phyloP scores from a whole-genome alignment of 768 basidiomycete species.

The Termitomyces sp. region DNA sequence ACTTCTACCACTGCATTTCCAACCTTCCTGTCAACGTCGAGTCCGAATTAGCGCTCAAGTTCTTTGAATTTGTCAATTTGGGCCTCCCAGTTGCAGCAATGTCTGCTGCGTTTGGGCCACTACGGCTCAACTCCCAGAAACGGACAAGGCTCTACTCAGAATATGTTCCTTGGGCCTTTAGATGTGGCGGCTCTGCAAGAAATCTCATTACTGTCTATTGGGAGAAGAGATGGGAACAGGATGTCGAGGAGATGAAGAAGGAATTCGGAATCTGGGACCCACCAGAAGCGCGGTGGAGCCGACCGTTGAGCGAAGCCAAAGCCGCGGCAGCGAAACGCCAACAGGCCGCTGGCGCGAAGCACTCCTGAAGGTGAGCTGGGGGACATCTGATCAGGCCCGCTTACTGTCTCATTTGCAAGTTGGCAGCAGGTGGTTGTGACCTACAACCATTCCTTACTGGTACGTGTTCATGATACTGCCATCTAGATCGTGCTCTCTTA shows the following conservation, averaged over 20 bases:
- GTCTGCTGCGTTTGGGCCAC: slow-evolving; percentile 75
- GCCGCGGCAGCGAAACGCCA: slow-evolving; percentile 40
- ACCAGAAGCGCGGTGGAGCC: slow-evolving; percentile 70
- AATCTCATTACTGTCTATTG: slow-evolving; percentile 91
- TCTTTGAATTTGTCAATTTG: slow-evolving; percentile 91
- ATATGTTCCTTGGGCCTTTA: slow-evolving; percentile 91
- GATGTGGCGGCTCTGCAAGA: slow-evolving; percentile 70
- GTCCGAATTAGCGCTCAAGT: slow-evolving; percentile 92
- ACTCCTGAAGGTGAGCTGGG: not conserved
- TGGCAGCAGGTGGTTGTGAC: not conserved
- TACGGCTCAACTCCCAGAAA: slow-evolving; percentile 62
- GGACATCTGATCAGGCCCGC: not conserved
- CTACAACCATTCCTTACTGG: not conserved
- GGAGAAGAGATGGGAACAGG: slow-evolving; percentile 91
- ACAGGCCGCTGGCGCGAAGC: not conserved
- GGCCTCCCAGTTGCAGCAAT: slow-evolving; percentile 86
- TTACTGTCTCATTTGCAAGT: not conserved
- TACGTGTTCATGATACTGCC: not conserved
- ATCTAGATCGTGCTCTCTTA: not conserved
- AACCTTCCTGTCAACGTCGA: slow-evolving; percentile 87
- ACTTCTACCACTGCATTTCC: slow-evolving; percentile 93
- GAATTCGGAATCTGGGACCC: slow-evolving; percentile 88
- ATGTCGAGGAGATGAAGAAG: slow-evolving; percentile 76
- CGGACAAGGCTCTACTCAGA: slow-evolving; percentile 65
- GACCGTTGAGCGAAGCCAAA: slow-evolving; percentile 62